Evolutionary conservation across 768 basidiomycete genomes (phyloP).

Genomic region (Lentinula raphanica): DNA sequence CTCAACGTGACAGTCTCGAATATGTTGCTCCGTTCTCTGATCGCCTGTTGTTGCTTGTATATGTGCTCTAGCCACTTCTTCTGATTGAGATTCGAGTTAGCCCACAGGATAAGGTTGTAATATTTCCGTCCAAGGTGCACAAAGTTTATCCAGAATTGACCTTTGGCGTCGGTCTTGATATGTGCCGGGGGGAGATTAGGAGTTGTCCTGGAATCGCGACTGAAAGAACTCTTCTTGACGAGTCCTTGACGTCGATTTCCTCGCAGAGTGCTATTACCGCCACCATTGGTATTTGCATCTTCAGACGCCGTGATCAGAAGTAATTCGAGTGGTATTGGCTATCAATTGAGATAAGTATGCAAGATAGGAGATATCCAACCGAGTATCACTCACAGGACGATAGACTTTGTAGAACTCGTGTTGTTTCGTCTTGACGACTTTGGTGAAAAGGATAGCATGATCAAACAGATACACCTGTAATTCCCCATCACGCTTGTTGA

Average conservation of each 20-base stretch:
- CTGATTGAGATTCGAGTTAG: conserved; percentile 75
- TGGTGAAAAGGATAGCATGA: conserved; percentile 92
- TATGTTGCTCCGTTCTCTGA: conserved; percentile 79
- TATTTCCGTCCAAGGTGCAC: conserved; percentile 89
- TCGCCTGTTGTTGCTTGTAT: conserved; percentile 77
- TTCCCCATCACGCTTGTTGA: conserved; percentile 91
- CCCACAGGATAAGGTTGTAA: conserved; percentile 90
- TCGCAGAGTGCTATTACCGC: conserved; percentile 26
- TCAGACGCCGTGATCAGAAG: conserved; percentile 77
- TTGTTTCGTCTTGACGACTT: conserved; percentile 75
- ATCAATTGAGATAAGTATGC: background rate
- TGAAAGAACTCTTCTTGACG: conserved; percentile 40
- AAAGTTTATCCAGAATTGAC: conserved; percentile 89
- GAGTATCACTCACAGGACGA: conserved; percentile 63
- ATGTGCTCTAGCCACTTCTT: conserved; percentile 95
- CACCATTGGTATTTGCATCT: conserved; percentile 38
- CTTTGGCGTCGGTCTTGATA: conserved; percentile 61
- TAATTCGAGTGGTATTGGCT: conserved; percentile 96
- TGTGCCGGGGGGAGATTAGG: conserved; percentile 38
- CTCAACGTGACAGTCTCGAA: conserved; percentile 84
- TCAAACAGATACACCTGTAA: conserved; percentile 94
- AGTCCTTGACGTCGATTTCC: conserved; percentile 40
- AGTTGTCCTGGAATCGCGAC: conserved; percentile 28
- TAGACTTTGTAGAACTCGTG: conserved; percentile 92
- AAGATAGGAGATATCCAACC: background rate